Conservation (phyloP, 192 early-diverging fungal species). For the Backusella parvicylindrica region DNA sequence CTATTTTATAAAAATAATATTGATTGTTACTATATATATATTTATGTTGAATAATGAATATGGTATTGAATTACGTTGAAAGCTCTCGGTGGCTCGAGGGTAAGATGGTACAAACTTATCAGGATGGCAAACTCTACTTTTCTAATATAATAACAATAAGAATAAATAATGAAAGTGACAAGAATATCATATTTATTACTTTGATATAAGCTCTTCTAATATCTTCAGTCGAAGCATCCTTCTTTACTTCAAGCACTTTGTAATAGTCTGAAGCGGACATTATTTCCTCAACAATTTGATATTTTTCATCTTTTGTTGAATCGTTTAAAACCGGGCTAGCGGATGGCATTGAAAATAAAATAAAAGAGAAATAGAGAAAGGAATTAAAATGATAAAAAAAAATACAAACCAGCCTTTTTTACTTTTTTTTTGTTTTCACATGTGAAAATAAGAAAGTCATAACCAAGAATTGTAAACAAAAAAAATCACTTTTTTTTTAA, state of each 20-base stretch:
- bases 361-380: not conserved
- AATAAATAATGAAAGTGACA: not conserved
- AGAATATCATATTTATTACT: slow-evolving; percentile 17
- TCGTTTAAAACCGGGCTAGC: slow-evolving; percentile 3
- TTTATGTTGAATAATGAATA: not conserved
- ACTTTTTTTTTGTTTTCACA: not conserved
- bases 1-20: slow-evolving; percentile 14
- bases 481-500: not conserved
- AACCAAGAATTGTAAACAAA: not conserved
- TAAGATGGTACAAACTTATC: slow-evolving; percentile 55
- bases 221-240: slow-evolving; percentile 40
- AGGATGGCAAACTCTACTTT: slow-evolving; percentile 53
- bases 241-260: slow-evolving; percentile 42
- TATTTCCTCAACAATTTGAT: slow-evolving; percentile 48
- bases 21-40: not conserved
- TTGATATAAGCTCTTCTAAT: slow-evolving; percentile 46
- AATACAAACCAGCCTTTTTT: not conserved
- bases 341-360: not conserved
- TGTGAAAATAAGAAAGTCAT: not conserved
- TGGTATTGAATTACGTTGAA: slow-evolving; percentile 40
- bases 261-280: slow-evolving; percentile 47
- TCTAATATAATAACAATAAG: slow-evolving; percentile 28
- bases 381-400: not conserved
- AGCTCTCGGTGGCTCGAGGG: slow-evolving; percentile 52
- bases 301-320: slow-evolving; percentile 17